Evolutionary conservation across 1,139 yeast genomes (phyloP), one percentile per base, ranked within the genome.

Genomic region (Geotrichum phurueaensis): DNA sequence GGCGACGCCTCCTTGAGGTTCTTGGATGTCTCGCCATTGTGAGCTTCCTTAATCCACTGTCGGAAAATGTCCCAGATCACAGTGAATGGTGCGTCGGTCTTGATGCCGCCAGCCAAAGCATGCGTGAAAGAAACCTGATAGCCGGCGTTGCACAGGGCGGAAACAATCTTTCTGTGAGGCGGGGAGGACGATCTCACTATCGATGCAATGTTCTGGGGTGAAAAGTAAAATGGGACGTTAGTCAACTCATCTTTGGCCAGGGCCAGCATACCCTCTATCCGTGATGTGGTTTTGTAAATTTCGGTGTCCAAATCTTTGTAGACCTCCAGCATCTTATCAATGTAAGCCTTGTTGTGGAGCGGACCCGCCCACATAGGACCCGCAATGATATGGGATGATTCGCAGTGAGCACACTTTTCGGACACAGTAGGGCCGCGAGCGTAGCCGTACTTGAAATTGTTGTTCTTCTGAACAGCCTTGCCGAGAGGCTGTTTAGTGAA

Each of bases 351-450:
- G 70, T 86, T 81, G 70, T 92, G 98, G 59, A 94, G 75, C 1
- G 80, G 78, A 0, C 95, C 97, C 12, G 84, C 89, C 87, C 96
- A 94, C 97, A 94, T 89, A 61, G 99, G 99, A 1, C 99, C 99
- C 1, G 95, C 94, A 51, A 94, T 73, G 70, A 88, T 96, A 70
- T 83, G 83, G 4, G 82, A 79, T 61, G 80, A 80, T 1, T 83
- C 87, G 75, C 99, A 94, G 73, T 79, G 85, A 51, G 78, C 71
- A 75, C 99, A 95, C 23, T 39, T 72, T 4, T 79, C 73, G 6
- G 82, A 80, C 2, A 82, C 79, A 2, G 83, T 79, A 0, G 86
- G 84, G 1, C 85, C 87, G 63, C 79, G 81, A 1, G 87, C 84
- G 54, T 80, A 76, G 2, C 84, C 79, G 65, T 74, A 84, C 68